Conservation (phyloP, 208 protist species). For the Trypanosoma rangeli region DNA sequence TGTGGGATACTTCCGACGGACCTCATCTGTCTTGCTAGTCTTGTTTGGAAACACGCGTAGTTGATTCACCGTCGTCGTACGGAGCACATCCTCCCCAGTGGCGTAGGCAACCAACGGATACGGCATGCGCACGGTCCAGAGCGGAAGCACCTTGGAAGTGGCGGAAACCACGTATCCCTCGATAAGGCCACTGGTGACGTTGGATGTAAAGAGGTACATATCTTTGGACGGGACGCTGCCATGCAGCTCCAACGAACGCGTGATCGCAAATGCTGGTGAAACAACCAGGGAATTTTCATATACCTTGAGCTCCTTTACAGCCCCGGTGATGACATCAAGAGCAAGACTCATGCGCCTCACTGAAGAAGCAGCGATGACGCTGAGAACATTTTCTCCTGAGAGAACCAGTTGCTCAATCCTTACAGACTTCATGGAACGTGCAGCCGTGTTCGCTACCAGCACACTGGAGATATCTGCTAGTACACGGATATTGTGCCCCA, state of each 20-base stretch:
- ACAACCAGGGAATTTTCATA: conserved; percentile 34
- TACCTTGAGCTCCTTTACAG: conserved; percentile 20
- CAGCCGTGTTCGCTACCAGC: conserved; percentile 38
- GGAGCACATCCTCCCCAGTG: conserved; percentile 48
- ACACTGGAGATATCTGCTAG: conserved; percentile 55
- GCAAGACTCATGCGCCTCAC: conserved; percentile 21
- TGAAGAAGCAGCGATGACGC: conserved; percentile 21
- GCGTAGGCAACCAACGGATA: conserved; percentile 70
- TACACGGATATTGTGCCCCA: conserved; percentile 47
- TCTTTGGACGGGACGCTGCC: conserved; percentile 27
- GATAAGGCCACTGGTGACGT: conserved; percentile 37
- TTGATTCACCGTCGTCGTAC: conserved; percentile 63
- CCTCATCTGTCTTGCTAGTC: conserved; percentile 64
- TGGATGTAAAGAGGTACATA: conserved; percentile 46
- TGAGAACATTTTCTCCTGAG: conserved; percentile 15
- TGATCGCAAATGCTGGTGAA: conserved; percentile 38
- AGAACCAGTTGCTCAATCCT: conserved; percentile 35
- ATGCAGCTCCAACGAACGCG: conserved; percentile 37
- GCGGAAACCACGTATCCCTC: conserved; percentile 52
- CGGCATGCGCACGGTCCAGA: conserved; percentile 67
- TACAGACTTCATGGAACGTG: conserved; percentile 46
- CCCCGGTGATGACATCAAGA: conserved; percentile 23
- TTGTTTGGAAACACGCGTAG: conserved; percentile 80
- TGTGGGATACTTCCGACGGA: conserved; percentile 80
- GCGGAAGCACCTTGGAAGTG: conserved; percentile 30